Evolutionary conservation across 2,329 filamentous ascomycete species (phyloP), one percentile per base, ranked within the genome.

Genomic region (Scytalidium sp.): DNA sequence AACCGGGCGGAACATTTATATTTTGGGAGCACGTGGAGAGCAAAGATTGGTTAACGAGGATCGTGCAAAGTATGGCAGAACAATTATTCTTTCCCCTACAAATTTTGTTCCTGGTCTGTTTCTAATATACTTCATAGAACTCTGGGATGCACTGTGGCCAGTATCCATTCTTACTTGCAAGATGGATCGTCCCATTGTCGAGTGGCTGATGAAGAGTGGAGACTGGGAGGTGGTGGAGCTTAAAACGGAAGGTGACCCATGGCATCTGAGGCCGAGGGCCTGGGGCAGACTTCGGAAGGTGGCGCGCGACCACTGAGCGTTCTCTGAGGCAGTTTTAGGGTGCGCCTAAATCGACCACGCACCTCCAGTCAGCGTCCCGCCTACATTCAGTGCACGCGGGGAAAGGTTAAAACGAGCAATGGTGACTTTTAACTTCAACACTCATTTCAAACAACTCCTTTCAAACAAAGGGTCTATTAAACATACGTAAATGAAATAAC

Each of bases 1-100:
- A 69, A 51, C 72, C 71, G 0, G 71, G 71, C 0, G 71, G 71
- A 13, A 66, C 64, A 41, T 68, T 75, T 45, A 61, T 75, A 21
- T 74, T 75, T 49, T 74, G 72, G 67, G 72, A 75, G 53, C 72
- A 75, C 49, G 54, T 56, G 44, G 53, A 54, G 32, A 67, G 55
- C 45, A 41, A 49, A 3, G 54, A 66, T 40, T 22, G 25, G 17
- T 21, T 64, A 17, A 70, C 69, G 3, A 50, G 43, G 19, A 40
- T 54, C 20, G 60, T 51, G 5, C 64, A 67, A 56, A 52, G 64
- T 66, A 53, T 36, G 32, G 17, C 11, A 36, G 32, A 8, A 36
- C 15, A 8, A 36, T 36, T n/a, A n/a, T n/a, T n/a, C n/a, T n/a
- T n/a, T n/a, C n/a, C n/a, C n/a, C n/a, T n/a, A n/a, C n/a, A n/a